phyloP scores from a whole-genome alignment of 768 basidiomycete genomes.

The Podaxis pistillaris region DNA sequence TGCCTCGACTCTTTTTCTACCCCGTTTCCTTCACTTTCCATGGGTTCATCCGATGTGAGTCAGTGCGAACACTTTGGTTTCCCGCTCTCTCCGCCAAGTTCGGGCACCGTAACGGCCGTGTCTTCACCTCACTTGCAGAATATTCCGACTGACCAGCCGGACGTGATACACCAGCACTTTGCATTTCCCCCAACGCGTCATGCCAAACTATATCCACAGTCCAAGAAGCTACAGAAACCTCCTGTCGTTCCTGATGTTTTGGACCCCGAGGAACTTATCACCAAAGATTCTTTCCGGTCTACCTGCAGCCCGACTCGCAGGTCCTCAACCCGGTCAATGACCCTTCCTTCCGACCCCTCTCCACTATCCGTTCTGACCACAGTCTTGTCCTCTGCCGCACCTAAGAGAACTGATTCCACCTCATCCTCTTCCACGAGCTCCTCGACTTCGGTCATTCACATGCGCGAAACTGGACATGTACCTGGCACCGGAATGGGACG shows the following conservation, averaged over 20 bases:
- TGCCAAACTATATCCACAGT: neutral
- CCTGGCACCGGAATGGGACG: slow-evolving; percentile 58
- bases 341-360: slow-evolving; percentile 31
- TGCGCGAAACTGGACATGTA: slow-evolving; percentile 29
- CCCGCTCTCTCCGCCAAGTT: slow-evolving; percentile 47
- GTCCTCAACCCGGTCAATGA: slow-evolving; percentile 35
- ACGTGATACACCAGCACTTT: slow-evolving; percentile 21
- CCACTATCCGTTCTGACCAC: slow-evolving; percentile 29
- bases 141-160: slow-evolving; percentile 24
- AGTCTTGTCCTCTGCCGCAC: slow-evolving; percentile 34
- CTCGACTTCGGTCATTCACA: slow-evolving; percentile 27
- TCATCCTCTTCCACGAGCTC: slow-evolving; percentile 30
- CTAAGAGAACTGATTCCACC: slow-evolving; percentile 30
- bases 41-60: slow-evolving; percentile 25
- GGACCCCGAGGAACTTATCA: neutral
- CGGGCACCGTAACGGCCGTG: slow-evolving; percentile 37
- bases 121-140: slow-evolving; percentile 36
- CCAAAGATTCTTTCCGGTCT: slow-evolving; percentile 7
- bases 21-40: slow-evolving; percentile 9
- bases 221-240: slow-evolving; percentile 13
- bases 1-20: neutral
- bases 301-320: slow-evolving; percentile 27
- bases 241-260: slow-evolving; percentile 12
- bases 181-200: neutral
- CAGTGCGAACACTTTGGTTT: slow-evolving; percentile 34